These are phyloP conservation scores for Acer campestre DNA, from an alignment of 345 rosid genomes.

Conservation along the genomic window DNA sequence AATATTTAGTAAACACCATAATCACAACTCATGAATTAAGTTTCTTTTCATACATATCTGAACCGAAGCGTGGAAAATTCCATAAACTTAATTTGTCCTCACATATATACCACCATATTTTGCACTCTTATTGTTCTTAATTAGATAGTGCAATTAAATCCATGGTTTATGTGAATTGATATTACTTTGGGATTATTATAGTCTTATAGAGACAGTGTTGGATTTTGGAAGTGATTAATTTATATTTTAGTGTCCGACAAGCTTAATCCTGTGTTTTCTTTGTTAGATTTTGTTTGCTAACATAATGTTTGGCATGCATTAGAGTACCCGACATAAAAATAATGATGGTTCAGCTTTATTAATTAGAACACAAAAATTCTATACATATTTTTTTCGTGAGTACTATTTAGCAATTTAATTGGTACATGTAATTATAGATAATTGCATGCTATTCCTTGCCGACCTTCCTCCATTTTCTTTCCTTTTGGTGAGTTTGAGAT, in stretches of 20 bases:
- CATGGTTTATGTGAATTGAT: neutral
- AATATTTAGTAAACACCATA: too few relatives aligned
- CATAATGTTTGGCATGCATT: slow-evolving; percentile 22
- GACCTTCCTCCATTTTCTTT: slow-evolving; percentile 1
- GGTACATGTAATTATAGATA: slow-evolving; percentile 21
- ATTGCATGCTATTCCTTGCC: slow-evolving; percentile 18
- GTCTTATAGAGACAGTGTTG: neutral
- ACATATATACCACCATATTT: too few relatives aligned
- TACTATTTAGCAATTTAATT: neutral
- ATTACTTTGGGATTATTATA: neutral
- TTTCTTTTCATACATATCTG: too few relatives aligned
- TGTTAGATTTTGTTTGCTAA: slow-evolving; percentile 17
- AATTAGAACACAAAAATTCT: neutral
- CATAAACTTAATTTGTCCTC: too few relatives aligned
- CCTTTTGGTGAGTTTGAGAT: neutral
- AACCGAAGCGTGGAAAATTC: too few relatives aligned
- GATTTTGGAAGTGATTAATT: neutral
- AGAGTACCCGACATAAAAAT: slow-evolving; percentile 45
- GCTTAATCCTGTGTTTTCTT: neutral
- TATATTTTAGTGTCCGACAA: slow-evolving; percentile 6
- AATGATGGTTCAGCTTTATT: slow-evolving; percentile 36
- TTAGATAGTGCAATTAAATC: neutral
- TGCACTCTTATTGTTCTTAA: neutral
- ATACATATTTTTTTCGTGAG: too few relatives aligned
- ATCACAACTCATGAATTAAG: too few relatives aligned